Base-by-base conservation (phyloP, 768 basidiomycete genomes). In the Candolleomyces efflorescens region DNA sequence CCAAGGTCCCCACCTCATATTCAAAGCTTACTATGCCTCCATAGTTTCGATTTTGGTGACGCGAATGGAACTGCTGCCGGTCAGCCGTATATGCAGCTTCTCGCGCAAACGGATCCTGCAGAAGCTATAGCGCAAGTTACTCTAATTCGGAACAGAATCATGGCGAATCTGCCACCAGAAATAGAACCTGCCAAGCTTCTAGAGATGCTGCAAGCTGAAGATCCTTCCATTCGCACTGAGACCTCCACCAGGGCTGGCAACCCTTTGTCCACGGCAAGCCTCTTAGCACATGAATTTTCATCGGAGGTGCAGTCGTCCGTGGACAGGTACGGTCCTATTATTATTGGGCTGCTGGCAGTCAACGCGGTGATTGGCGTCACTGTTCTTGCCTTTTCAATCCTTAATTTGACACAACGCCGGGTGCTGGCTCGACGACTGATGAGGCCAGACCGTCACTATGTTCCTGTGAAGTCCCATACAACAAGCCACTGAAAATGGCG, bases 61-160 rank as follows among this genome's bases (percentile, higher is more conserved):
- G 9, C 37, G 12, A 38, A 41, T 12, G 37, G 37, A 12, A 26
- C 17, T 17, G 37, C 45, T 1, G 46, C n/a, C 3, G 55, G 41
- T 32, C 45, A 51, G 38, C 59, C 59, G n/a, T 60, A 60, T 44
- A 55, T 60, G 38, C 59, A 60, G 26, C 49, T 60, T 5, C 24
- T 60, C 1, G 11, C 54, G 26, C 54, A 60, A 41, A 55, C 41
- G 9, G 48, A 60, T 13, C 32, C 49, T 38, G 43, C 36, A 24
- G 39, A 22, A 15, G 59, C 54, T 17, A 53, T 43, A 1, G 15
- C 47, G 3, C 45, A 60, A 23, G 48, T 60, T 26, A 38, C 32
- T 3, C 9, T 1, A 3, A 36, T 4, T 7, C 46, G 47, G 38
- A 55, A 43, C 24, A 36, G 49, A 9, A 56, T 46, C 5, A 48